A percentile compares a stretch with the other conserved stretches of the same genome.
Evolutionary conservation across 2,329 filamentous ascomycete genomes (phyloP).

Genomic region (Hypoxylon sp.): DNA sequence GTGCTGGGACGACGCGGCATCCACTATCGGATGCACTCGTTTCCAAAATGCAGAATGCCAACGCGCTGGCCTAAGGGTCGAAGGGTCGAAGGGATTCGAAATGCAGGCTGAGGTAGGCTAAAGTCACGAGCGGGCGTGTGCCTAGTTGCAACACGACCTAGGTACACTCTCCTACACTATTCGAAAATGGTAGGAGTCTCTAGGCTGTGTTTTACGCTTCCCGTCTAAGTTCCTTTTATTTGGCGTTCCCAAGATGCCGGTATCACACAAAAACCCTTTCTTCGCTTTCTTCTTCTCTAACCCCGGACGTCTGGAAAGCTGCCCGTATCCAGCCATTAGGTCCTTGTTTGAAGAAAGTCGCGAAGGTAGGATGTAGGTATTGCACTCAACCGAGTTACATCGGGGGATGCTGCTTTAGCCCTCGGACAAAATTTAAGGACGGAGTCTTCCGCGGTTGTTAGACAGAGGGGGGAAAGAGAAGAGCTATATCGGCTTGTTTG

Average conservation of each 20-base stretch:
- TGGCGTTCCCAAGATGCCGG: constrained; percentile 44
- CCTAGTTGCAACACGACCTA: constrained; percentile 16
- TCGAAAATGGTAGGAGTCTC: constrained; percentile 9
- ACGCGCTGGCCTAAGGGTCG: constrained; percentile 5
- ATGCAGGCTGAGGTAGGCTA: constrained; percentile 25
- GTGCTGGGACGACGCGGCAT: constrained; percentile 38
- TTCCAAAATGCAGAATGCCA: constrained; percentile 35
- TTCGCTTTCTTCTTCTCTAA: constrained; percentile 18
- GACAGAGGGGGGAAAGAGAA: constrained; percentile 6
- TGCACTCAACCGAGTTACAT: constrained; percentile 39
- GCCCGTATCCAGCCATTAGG: constrained; percentile 36
- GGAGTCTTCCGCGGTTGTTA: constrained; percentile 29
- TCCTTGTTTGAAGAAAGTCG: constrained; percentile 34
- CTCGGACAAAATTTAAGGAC: constrained; percentile 22
- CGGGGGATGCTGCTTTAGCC: constrained; percentile 40
- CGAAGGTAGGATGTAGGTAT: too few relatives aligned
- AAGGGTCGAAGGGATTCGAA: constrained; percentile 19
- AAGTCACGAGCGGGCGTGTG: constrained; percentile 20
- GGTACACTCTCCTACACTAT: background rate
- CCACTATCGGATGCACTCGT: constrained; percentile 40
- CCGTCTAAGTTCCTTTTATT: constrained; percentile 40
- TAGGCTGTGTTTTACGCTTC: constrained; percentile 30
- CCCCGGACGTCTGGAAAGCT: constrained; percentile 36
- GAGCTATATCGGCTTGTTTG: constrained; percentile 29
- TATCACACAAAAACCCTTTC: constrained; percentile 40